These are phyloP conservation scores for Pseudogymnoascus sp. DNA, from an alignment of 2,329 filamentous ascomycete genomes.

Conservation along the genomic window DNA sequence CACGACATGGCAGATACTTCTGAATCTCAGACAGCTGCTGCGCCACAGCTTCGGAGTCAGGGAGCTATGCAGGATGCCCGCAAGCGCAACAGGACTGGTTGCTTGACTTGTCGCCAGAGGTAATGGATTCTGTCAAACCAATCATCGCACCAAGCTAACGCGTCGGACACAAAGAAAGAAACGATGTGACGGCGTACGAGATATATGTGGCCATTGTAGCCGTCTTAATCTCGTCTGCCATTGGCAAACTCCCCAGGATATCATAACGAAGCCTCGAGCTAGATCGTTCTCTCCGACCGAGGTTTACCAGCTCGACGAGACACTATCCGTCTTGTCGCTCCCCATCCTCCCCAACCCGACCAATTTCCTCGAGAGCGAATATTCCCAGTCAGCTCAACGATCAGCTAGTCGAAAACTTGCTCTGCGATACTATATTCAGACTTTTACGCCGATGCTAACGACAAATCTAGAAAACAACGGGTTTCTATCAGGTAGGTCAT, in stretches of 20 bases:
- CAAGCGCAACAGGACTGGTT: neutral
- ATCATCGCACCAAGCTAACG: neutral
- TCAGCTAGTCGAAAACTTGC: neutral
- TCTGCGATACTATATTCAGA: slow-evolving; percentile 11
- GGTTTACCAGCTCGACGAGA: neutral
- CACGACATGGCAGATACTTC: neutral
- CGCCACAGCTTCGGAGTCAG: neutral
- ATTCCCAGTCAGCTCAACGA: neutral
- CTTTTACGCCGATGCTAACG: slow-evolving; percentile 8
- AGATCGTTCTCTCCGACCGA: neutral
- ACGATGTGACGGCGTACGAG: slow-evolving; percentile 3
- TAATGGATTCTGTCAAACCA: neutral
- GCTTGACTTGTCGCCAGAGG: neutral
- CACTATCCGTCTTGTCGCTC: neutral
- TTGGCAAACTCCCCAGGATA: neutral
- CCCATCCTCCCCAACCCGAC: neutral
- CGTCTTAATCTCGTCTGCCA: slow-evolving; percentile 9
- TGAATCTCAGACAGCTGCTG: neutral
- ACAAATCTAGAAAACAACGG: slow-evolving; percentile 11
- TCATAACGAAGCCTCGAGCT: neutral
- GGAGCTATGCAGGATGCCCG: neutral
- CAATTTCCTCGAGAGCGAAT: neutral
- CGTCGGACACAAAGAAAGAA: slow-evolving; percentile 7
- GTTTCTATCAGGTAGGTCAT: slow-evolving; percentile 11
- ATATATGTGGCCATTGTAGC: slow-evolving; percentile 5